Conservation (phyloP, 2,329 filamentous ascomycete species). For the Karstenula rhodostoma region DNA sequence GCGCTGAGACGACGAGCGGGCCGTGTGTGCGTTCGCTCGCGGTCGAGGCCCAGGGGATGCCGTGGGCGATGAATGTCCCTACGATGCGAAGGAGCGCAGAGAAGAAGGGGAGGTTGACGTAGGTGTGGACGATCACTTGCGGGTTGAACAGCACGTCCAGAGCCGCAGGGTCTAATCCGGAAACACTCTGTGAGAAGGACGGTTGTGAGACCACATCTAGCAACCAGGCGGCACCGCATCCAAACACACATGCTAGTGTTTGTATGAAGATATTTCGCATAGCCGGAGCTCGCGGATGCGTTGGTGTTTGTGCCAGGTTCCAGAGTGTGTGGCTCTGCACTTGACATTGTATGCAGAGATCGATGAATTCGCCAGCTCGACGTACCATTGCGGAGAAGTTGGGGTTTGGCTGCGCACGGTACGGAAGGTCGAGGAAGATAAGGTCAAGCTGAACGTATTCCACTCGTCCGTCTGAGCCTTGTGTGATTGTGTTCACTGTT, state of each 20-base stretch:
- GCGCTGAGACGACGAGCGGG: slow-evolving; percentile 33
- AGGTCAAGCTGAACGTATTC: slow-evolving; percentile 53
- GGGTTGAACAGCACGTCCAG: slow-evolving; percentile 40
- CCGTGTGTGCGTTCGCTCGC: slow-evolving; percentile 42
- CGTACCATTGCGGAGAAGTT: slow-evolving; percentile 35
- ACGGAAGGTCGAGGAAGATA: slow-evolving; percentile 47
- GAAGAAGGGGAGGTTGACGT: slow-evolving; percentile 34
- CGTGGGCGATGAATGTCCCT: slow-evolving; percentile 32
- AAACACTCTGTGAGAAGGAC: slow-evolving; percentile 28
- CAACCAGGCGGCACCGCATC: slow-evolving; percentile 52
- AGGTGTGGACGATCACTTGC: slow-evolving; percentile 49
- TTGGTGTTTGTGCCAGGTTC: slow-evolving; percentile 34
- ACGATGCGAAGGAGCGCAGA: neutral
- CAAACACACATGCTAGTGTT: slow-evolving; percentile 51
- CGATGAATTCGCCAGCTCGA: slow-evolving; percentile 46
- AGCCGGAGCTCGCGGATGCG: slow-evolving; percentile 46
- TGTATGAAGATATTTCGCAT: slow-evolving; percentile 54
- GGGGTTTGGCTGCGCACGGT: slow-evolving; percentile 39
- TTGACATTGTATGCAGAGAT: slow-evolving; percentile 41
- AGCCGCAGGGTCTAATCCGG: slow-evolving; percentile 22
- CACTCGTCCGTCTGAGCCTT: slow-evolving; percentile 44
- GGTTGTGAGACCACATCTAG: slow-evolving; percentile 42
- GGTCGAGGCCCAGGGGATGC: slow-evolving; percentile 43
- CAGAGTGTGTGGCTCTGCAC: slow-evolving; percentile 35
- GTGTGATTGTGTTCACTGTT: slow-evolving; percentile 26